A percentile compares a stretch with the other conserved stretches of the same genome.
Conservation (phyloP, 306 rosid genomes). For the Cucurbita moschata region DNA sequence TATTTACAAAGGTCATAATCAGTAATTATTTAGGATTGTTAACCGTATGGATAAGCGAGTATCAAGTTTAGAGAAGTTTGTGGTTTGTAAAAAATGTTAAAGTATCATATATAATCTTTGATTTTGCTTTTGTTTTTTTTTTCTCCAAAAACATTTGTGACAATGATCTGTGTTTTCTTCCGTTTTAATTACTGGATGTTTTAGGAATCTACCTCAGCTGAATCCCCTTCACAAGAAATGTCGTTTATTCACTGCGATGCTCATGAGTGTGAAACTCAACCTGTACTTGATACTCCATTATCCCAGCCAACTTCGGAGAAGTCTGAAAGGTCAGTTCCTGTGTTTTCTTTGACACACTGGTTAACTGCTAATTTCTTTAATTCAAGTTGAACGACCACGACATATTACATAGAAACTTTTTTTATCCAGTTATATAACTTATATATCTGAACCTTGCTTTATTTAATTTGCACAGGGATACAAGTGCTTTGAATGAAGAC, state of each 20-base stretch:
- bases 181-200: neutral
- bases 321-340: neutral
- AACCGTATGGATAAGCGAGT: neutral
- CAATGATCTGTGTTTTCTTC: neutral
- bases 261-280: neutral
- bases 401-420: neutral
- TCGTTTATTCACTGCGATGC: neutral
- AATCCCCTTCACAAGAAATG: neutral
- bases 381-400: neutral
- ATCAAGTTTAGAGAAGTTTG: neutral
- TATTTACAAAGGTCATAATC: neutral
- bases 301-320: neutral
- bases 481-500: neutral
- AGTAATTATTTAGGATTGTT: neutral
- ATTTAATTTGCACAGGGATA: neutral
- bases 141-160: neutral
- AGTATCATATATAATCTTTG: neutral
- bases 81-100: neutral
- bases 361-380: neutral
- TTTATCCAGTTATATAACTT: neutral
- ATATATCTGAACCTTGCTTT: neutral
- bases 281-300: neutral
- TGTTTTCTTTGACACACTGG: neutral
- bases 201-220: constrained; percentile 1
- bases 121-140: neutral